Conservation (phyloP, 1,139 yeast genomes). For the Geotrichum carabidarum region DNA sequence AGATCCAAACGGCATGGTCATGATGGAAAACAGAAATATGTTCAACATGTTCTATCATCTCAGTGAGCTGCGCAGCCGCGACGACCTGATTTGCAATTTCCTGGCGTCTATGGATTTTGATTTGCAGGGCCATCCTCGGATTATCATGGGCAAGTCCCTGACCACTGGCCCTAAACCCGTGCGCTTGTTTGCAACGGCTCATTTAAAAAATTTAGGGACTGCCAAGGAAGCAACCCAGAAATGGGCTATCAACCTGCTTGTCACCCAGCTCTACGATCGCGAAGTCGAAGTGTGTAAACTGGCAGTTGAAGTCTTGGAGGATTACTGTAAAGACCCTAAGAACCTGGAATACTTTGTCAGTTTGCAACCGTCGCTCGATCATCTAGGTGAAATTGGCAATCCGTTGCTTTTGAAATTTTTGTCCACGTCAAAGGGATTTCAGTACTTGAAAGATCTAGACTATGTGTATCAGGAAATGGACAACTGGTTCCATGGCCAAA, state of each 20-base stretch:
- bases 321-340: slow-evolving; percentile 43
- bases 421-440: slow-evolving; percentile 54
- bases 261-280: slow-evolving; percentile 67
- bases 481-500: slow-evolving; percentile 54
- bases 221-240: slow-evolving; percentile 30
- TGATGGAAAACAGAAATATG: slow-evolving; percentile 77
- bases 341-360: slow-evolving; percentile 44
- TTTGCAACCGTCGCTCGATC: slow-evolving; percentile 45
- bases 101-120: slow-evolving; percentile 59
- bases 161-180: slow-evolving; percentile 51
- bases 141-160: slow-evolving; percentile 60
- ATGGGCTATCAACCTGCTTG: slow-evolving; percentile 49
- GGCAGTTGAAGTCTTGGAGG: slow-evolving; percentile 52
- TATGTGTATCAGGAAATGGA: slow-evolving; percentile 55
- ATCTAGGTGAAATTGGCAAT: slow-evolving; percentile 44
- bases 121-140: slow-evolving; percentile 62
- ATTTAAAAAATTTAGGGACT: slow-evolving; percentile 44
- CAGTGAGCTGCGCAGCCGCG: slow-evolving; percentile 51
- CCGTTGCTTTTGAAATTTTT: slow-evolving; percentile 50
- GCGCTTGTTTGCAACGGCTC: slow-evolving; percentile 53
- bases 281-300: slow-evolving; percentile 52
- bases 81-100: slow-evolving; percentile 54
- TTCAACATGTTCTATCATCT: slow-evolving; percentile 76
- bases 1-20: slow-evolving; percentile 54
- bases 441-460: slow-evolving; percentile 47